Evolutionary conservation across 768 basidiomycete species (phyloP), one percentile per base, ranked within the genome.

Genomic region (Kwoniella bestiolae): DNA sequence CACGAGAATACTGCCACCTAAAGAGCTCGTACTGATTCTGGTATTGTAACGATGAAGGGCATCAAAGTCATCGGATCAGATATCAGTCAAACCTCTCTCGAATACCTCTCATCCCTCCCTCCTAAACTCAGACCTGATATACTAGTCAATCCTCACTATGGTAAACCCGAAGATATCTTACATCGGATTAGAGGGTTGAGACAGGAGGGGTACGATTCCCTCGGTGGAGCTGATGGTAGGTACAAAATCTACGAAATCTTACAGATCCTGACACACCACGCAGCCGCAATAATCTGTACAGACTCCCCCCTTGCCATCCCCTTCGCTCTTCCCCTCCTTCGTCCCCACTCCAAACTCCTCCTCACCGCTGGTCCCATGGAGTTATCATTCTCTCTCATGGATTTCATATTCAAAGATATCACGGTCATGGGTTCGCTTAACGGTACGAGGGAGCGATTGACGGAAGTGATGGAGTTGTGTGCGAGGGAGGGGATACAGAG

Each of bases 401-500:
- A 32, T 16, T 35, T 57, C 41, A 26, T 57, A 3, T 57, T 57
- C 32, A 57, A 44, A 29, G 38, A 57, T 41, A 32, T 57, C 3
- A 57, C 35, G 3, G 28, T 57, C 18, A 0, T 45, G 11, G 35
- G 56, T n/a, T 12, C 56, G 0, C 35, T 41, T 14, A 57, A 57
- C 23, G 56, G 56, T 21, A 38, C 38, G 7, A 23, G 31, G 4
- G 9, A 57, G 3, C 34, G 44, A 7, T 35, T 57, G 14, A 11
- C 12, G 5, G 56, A 57, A 12, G 44, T 35, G 3, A 25, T 45
- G 7, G 31, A 28, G 38, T 45, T 57, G 8, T 57, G 56, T 38
- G 25, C 56, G 23, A 3, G 7, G 9, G 23, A 57, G 18, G 21
- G 38, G 28, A 57, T 57, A 7, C 16, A 44, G 38, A 57, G 56